These are phyloP conservation scores for Fistulinella cinereoalba DNA, from an alignment of 1,284 basidiomycete genomes.

Conservation along the genomic window DNA sequence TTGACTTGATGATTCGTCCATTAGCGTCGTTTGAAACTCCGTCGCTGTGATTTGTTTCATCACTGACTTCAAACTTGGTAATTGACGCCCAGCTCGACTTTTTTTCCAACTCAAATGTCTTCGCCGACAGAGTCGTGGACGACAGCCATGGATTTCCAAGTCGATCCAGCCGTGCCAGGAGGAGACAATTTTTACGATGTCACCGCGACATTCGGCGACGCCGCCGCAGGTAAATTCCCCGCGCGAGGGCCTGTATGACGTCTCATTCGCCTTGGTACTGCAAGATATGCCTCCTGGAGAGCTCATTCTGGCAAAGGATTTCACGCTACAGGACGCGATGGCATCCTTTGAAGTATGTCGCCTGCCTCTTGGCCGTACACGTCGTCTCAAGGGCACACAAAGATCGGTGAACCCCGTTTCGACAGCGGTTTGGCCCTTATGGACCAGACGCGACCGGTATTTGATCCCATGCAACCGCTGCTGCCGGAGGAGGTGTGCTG, in stretches of 20 bases:
- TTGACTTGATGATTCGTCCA: constrained; percentile 10
- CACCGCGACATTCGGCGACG: constrained; percentile 54
- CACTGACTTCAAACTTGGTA: too few relatives aligned
- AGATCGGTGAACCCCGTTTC: constrained; percentile 89
- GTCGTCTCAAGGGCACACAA: constrained; percentile 12
- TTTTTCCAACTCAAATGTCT: constrained; percentile 3
- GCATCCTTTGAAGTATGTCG: constrained; percentile 74
- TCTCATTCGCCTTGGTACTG: constrained; percentile 10
- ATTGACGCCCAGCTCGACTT: background rate
- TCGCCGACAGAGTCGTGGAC: constrained; percentile 6
- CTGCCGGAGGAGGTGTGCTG: constrained; percentile 79
- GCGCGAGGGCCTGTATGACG: constrained; percentile 6
- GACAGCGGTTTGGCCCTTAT: constrained; percentile 74
- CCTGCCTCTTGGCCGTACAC: background rate
- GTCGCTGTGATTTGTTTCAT: constrained; percentile 4
- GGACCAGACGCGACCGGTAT: constrained; percentile 45
- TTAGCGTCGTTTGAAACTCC: constrained; percentile 31
- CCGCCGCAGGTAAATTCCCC: constrained; percentile 46
- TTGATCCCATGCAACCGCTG: constrained; percentile 64
- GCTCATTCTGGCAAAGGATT: constrained; percentile 67
- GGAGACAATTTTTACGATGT: constrained; percentile 60
- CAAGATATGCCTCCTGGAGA: constrained; percentile 65
- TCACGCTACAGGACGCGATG: constrained; percentile 84
- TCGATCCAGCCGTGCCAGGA: constrained; percentile 43
- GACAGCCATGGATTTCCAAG: constrained; percentile 18